phyloP scores from a whole-genome alignment of 352 stramenopile species.

The Globisporangium takayamanum region DNA sequence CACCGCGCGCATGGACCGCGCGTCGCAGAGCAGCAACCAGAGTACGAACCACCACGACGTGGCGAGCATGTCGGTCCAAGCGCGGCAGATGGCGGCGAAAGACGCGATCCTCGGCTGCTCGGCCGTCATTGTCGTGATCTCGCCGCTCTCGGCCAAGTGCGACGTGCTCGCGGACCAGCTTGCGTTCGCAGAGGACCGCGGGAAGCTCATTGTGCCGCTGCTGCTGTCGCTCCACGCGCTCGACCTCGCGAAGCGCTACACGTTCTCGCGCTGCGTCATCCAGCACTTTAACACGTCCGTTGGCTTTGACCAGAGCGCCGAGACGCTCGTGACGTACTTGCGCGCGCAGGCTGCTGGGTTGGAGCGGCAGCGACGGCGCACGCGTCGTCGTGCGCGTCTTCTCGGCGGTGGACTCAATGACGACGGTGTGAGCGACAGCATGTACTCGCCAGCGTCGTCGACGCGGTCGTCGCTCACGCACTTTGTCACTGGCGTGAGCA shows the following conservation, averaged over 20 bases:
- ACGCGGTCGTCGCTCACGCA: slow-evolving; percentile 8
- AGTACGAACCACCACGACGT: slow-evolving; percentile 2
- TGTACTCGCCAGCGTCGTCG: slow-evolving; percentile 13
- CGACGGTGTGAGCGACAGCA: slow-evolving; percentile 8
- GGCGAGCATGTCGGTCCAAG: slow-evolving; percentile 31
- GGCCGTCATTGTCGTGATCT: slow-evolving; percentile 64
- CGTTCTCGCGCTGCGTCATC: slow-evolving; percentile 64
- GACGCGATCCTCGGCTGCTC: slow-evolving; percentile 65
- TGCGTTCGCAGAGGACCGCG: slow-evolving; percentile 74
- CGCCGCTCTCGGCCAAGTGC: slow-evolving; percentile 56
- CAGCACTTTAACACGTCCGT: slow-evolving; percentile 79
- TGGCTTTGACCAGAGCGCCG: slow-evolving; percentile 66
- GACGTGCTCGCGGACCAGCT: slow-evolving; percentile 69
- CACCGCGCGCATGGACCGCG: slow-evolving; percentile 7
- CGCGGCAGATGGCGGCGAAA: slow-evolving; percentile 63
- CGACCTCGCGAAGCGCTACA: slow-evolving; percentile 73
- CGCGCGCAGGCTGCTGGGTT: slow-evolving; percentile 18
- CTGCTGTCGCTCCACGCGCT: slow-evolving; percentile 69
- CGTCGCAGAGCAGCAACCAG: not conserved
- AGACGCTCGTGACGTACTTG: slow-evolving; percentile 43
- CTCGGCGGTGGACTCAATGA: slow-evolving; percentile 8
- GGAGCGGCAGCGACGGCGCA: slow-evolving; percentile 21
- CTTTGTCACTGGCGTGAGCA: not conserved
- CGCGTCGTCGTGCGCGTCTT: slow-evolving; percentile 4
- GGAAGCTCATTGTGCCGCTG: slow-evolving; percentile 65